Conservation (phyloP, 805 yeast species). For the Metschnikowia colocasiae region DNA sequence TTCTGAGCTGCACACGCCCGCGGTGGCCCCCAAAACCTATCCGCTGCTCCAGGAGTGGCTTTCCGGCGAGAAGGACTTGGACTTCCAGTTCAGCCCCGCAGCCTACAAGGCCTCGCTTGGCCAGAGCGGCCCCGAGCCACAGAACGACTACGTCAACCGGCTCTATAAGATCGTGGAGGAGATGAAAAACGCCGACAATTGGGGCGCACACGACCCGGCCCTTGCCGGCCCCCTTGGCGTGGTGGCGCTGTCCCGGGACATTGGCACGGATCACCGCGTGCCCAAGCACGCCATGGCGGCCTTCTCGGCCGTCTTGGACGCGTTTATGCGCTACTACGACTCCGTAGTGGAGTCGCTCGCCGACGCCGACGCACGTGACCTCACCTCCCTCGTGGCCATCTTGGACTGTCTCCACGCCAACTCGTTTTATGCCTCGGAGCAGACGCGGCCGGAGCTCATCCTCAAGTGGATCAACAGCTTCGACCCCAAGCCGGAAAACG, state of each 20-base stretch:
- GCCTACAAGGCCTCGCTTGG: conserved; percentile 36
- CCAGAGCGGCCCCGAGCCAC: conserved; percentile 31
- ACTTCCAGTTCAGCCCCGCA: conserved; percentile 40
- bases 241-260: conserved; percentile 20
- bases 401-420: conserved; percentile 57
- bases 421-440: conserved; percentile 37
- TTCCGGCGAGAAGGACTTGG: conserved; percentile 30
- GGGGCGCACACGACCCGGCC: conserved; percentile 16
- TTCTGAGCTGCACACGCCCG: conserved; percentile 7
- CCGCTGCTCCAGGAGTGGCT: conserved; percentile 48
- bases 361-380: conserved; percentile 26
- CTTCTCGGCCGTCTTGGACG: conserved; percentile 21
- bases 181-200: conserved; percentile 20
- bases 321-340: conserved; percentile 16
- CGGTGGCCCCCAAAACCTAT: conserved; percentile 18
- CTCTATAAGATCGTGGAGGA: conserved; percentile 51
- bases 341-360: conserved; percentile 15
- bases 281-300: conserved; percentile 21
- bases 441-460: conserved; percentile 42
- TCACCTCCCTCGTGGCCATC: conserved; percentile 44
- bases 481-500: conserved; percentile 61
- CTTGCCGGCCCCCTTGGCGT: conserved; percentile 30
- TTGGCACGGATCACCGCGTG: conserved; percentile 10
- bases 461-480: conserved; percentile 66
- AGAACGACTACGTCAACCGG: conserved; percentile 45